A percentile compares a stretch with the other conserved stretches of the same genome.
Conservation (phyloP, 1,284 basidiomycete genomes). For the Cronartium quercuum region DNA sequence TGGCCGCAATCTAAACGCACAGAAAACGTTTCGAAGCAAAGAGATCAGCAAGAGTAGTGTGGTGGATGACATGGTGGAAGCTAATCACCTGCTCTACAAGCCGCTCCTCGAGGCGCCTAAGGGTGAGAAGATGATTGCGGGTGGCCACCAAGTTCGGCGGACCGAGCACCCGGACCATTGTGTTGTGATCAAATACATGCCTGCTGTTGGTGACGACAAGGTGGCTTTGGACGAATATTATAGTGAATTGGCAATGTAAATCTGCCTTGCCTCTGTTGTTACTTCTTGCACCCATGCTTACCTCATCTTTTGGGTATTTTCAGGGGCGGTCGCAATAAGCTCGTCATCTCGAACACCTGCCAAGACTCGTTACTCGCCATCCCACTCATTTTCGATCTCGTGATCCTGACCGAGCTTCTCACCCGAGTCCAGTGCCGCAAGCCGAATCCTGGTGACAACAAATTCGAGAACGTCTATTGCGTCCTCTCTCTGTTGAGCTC, state of each 20-base stretch:
- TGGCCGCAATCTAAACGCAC: constrained; percentile 26
- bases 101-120: constrained; percentile 52
- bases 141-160: constrained; percentile 53
- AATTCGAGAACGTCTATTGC: constrained; percentile 62
- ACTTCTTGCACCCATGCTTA: background rate
- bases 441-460: background rate
- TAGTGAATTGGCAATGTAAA: constrained; percentile 66
- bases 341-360: constrained; percentile 41
- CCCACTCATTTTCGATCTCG: constrained; percentile 86
- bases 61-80: constrained; percentile 93
- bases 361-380: constrained; percentile 92
- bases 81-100: constrained; percentile 85
- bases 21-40: constrained; percentile 33
- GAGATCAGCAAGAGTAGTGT: constrained; percentile 69
- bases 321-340: constrained; percentile 34
- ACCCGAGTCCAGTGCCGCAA: constrained; percentile 72
- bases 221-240: constrained; percentile 98
- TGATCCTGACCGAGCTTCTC: constrained; percentile 88
- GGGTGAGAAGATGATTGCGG: constrained; percentile 39
- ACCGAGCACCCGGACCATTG: constrained; percentile 96
- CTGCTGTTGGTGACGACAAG: constrained; percentile 93
- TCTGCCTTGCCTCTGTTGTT: constrained; percentile 41
- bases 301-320: background rate
- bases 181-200: constrained; percentile 65
- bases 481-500: constrained; percentile 83